phyloP scores from a whole-genome alignment of 1,284 basidiomycete genomes.

The Heterobasidion irregulare region DNA sequence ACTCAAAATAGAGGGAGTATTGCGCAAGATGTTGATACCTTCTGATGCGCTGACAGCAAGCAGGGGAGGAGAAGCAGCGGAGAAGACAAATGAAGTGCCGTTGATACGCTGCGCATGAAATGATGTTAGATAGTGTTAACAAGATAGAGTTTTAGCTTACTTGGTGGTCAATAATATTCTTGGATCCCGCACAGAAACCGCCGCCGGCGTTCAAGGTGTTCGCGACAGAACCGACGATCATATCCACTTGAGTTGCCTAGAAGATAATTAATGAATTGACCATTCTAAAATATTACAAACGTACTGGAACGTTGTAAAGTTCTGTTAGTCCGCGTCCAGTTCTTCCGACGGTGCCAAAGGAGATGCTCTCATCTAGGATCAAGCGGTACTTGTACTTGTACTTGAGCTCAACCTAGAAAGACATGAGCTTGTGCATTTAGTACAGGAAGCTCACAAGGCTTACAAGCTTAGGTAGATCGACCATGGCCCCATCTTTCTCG shows the following conservation, averaged over 20 bases:
- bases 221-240: slow-evolving; percentile 82
- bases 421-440: neutral
- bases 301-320: slow-evolving; percentile 82
- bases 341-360: slow-evolving; percentile 87
- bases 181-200: slow-evolving; percentile 92
- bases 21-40: slow-evolving; percentile 72
- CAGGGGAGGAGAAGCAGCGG: slow-evolving; percentile 88
- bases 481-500: slow-evolving; percentile 89
- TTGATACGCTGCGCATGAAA: slow-evolving; percentile 78
- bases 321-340: slow-evolving; percentile 95
- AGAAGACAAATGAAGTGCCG: slow-evolving; percentile 93
- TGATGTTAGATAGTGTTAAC: neutral
- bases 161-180: slow-evolving; percentile 83
- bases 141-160: slow-evolving; percentile 24
- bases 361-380: slow-evolving; percentile 91
- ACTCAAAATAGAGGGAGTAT: slow-evolving; percentile 66
- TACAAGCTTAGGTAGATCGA: slow-evolving; percentile 86
- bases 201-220: slow-evolving; percentile 81
- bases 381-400: slow-evolving; percentile 93
- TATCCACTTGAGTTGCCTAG: slow-evolving; percentile 69
- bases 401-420: slow-evolving; percentile 81
- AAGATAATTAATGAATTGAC: neutral
- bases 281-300: slow-evolving; percentile 16
- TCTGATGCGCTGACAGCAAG: slow-evolving; percentile 85
- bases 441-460: slow-evolving; percentile 21